Percentiles rank a stretch among this genome's conserved stretches.
Evolutionary conservation across 306 rosid species (phyloP).

Genomic region (Trifolium dubium): DNA sequence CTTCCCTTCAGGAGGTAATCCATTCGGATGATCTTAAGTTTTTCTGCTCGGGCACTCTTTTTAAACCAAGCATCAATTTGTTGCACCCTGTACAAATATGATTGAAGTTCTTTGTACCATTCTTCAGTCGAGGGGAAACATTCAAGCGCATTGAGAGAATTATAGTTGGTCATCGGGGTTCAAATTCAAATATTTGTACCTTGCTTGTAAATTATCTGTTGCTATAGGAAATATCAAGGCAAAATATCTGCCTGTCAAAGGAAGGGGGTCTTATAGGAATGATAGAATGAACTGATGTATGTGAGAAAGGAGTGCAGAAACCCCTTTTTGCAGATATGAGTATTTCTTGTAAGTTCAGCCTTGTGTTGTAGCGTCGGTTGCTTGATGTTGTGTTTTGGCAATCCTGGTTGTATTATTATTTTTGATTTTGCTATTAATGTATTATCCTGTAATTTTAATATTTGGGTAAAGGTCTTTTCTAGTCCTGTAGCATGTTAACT

Average conservation of each 20-base stretch:
- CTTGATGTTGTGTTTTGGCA: conserved; percentile 40
- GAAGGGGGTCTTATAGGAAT: neutral
- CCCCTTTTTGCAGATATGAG: conserved; percentile 14
- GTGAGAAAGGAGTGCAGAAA: conserved; percentile 28
- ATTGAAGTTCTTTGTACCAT: conserved; percentile 51
- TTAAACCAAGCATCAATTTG: conserved; percentile 52
- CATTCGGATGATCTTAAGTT: conserved; percentile 66
- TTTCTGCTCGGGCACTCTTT: conserved; percentile 24
- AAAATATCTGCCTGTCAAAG: conserved; percentile 16
- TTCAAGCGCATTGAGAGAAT: conserved; percentile 43
- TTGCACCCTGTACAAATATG: conserved; percentile 55
- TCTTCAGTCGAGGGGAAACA: conserved; percentile 34
- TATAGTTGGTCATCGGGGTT: conserved; percentile 33
- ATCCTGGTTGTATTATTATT: conserved; percentile 29
- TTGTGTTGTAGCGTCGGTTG: conserved; percentile 33
- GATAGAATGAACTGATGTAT: conserved; percentile 32
- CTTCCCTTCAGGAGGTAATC: conserved; percentile 73
- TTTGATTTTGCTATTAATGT: conserved; percentile 26
- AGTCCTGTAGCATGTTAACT: conserved; percentile 13
- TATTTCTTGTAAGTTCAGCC: conserved; percentile 27
- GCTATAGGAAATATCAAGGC: conserved; percentile 41
- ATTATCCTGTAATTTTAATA: conserved; percentile 42
- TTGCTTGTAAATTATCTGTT: conserved; percentile 51
- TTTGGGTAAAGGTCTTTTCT: conserved; percentile 20
- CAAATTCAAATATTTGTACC: conserved; percentile 38